Percentiles rank a stretch among this genome's conserved stretches.
Conservation (phyloP, 139 green algal species). For the Spirogloea muscicola region DNA sequence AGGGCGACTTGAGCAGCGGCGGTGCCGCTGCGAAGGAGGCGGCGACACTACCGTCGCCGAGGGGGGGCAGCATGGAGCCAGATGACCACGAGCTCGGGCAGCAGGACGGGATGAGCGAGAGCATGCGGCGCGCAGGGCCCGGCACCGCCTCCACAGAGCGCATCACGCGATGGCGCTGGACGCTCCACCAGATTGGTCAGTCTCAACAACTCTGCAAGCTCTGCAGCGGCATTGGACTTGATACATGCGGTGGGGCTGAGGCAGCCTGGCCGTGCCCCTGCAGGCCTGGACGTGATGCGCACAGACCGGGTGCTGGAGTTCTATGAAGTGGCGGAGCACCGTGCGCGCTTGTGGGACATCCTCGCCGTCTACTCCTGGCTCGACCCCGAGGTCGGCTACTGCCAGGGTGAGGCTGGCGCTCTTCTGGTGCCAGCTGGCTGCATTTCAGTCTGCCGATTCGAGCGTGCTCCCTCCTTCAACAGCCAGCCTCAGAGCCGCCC, state of each 20-base stretch:
- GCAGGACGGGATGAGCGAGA: no score
- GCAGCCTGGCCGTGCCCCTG: not conserved
- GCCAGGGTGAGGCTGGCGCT: constrained; percentile 54
- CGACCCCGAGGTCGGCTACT: constrained; percentile 75
- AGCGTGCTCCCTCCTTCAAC: no score
- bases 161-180: constrained; percentile 18
- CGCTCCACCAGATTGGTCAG: constrained; percentile 43
- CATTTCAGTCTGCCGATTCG: no score
- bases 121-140: no score
- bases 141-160: no score
- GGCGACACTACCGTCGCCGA: no score
- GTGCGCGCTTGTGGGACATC: constrained; percentile 43
- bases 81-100: no score
- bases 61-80: no score
- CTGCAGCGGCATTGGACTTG: not conserved
- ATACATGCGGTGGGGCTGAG: not conserved
- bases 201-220: not conserved
- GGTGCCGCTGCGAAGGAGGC: no score
- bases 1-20: no score
- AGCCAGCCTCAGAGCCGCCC: no score
- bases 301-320: constrained; percentile 37
- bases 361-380: constrained; percentile 73
- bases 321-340: constrained; percentile 16
- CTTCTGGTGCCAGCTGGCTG: no score
- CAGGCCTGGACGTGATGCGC: constrained; percentile 38